Conservation (phyloP, 306 rosid species). For the Castanopsis chinensis region DNA sequence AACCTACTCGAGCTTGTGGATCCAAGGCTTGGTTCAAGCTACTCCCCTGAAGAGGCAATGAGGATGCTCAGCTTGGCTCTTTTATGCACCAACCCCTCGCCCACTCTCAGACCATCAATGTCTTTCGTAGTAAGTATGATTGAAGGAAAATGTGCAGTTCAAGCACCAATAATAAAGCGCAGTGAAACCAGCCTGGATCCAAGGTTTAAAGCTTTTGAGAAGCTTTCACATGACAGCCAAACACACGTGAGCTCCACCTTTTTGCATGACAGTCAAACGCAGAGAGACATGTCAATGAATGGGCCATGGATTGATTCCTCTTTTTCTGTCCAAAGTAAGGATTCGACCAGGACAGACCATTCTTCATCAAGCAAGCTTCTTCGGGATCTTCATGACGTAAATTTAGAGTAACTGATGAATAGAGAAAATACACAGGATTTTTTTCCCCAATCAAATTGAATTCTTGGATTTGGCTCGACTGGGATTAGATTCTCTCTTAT, state of each 20-base stretch:
- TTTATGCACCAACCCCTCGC: slow-evolving; percentile 83
- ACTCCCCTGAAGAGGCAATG: slow-evolving; percentile 58
- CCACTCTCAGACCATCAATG: slow-evolving; percentile 88
- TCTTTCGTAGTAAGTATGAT: slow-evolving; percentile 86
- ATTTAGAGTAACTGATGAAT: background rate
- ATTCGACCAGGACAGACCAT: background rate
- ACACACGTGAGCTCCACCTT: slow-evolving; percentile 29
- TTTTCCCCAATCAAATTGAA: background rate
- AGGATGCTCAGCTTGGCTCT: slow-evolving; percentile 75
- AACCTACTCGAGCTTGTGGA: slow-evolving; percentile 78
- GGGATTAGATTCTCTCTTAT: too few species aligned
- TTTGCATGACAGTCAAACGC: slow-evolving; percentile 42
- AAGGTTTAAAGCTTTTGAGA: slow-evolving; percentile 70
- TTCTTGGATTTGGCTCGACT: too few species aligned
- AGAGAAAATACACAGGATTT: background rate
- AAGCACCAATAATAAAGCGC: slow-evolving; percentile 51
- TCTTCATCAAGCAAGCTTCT: slow-evolving; percentile 41
- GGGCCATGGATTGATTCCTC: slow-evolving; percentile 73
- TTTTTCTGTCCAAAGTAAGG: slow-evolving; percentile 36
- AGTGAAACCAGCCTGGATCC: slow-evolving; percentile 28
- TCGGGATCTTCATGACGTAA: slow-evolving; percentile 2
- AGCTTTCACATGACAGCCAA: slow-evolving; percentile 54
- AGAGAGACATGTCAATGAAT: slow-evolving; percentile 38
- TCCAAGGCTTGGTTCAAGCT: slow-evolving; percentile 56
- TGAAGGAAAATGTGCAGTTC: slow-evolving; percentile 61